These are phyloP conservation scores for Myriosclerotinia duriaeana DNA, from an alignment of 2,329 filamentous ascomycete genomes.

Conservation along the genomic window DNA sequence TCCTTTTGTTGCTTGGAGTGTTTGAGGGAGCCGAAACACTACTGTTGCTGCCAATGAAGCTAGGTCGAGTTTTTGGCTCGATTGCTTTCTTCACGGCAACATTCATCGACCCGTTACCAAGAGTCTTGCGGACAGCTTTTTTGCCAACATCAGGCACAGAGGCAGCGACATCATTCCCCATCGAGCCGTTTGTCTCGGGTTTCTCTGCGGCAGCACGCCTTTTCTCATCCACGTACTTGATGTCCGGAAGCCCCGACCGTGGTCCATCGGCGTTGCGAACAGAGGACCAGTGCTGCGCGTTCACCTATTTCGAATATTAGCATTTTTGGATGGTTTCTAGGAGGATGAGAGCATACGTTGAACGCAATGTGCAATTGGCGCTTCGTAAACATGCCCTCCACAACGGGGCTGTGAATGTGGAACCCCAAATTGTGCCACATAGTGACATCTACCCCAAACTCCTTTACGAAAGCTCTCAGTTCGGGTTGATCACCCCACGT, in stretches of 20 bases:
- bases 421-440: constrained; percentile 44
- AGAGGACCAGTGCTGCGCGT: constrained; percentile 59
- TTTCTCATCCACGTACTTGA: not conserved
- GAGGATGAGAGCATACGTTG: not conserved
- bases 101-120: too few species aligned
- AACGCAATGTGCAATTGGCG: not conserved
- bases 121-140: too few species aligned
- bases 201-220: not conserved
- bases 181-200: not conserved
- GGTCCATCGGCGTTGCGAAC: constrained; percentile 45
- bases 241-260: not conserved
- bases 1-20: not conserved
- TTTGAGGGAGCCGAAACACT: not conserved
- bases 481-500: constrained; percentile 68
- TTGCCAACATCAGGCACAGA: not conserved
- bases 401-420: too few species aligned
- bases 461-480: constrained; percentile 63
- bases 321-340: not conserved
- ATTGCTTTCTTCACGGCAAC: not conserved
- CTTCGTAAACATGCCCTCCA: too few species aligned
- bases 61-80: not conserved
- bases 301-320: not conserved
- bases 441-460: constrained; percentile 60
- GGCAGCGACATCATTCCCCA: not conserved
- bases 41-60: not conserved